Conservation (phyloP, 192 early-diverging fungal species). For the Rhizophagus clarus region DNA sequence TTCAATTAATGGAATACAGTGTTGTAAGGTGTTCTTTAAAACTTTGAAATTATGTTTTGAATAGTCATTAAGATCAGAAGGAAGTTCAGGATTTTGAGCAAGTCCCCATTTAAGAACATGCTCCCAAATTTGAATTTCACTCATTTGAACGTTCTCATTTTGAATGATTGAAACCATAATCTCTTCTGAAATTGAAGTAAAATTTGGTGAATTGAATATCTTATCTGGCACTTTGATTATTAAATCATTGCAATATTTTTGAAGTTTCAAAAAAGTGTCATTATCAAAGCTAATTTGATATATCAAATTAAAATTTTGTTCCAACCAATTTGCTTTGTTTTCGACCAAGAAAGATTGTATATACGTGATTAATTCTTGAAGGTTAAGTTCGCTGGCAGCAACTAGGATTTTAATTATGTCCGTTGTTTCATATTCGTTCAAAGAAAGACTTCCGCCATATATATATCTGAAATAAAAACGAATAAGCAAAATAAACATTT, state of each 20-base stretch:
- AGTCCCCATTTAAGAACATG: slow-evolving; percentile 8
- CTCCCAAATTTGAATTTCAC: too few species aligned
- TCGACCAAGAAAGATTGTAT: background rate
- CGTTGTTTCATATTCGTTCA: background rate
- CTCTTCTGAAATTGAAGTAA: too few species aligned
- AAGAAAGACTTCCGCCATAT: background rate
- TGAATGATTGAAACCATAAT: too few species aligned
- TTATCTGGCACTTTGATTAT: too few species aligned
- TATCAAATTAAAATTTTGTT: background rate
- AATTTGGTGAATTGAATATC: too few species aligned
- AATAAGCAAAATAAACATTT: too few species aligned
- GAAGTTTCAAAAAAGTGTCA: too few species aligned
- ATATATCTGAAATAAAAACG: too few species aligned
- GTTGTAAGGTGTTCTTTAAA: background rate
- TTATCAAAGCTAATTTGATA: too few species aligned
- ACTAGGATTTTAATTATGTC: background rate
- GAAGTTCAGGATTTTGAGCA: background rate
- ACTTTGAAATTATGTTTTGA: background rate
- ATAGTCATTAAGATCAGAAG: background rate
- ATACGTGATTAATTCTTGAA: background rate
- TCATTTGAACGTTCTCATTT: too few species aligned
- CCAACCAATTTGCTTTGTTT: background rate
- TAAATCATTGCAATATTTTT: too few species aligned
- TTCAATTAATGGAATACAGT: background rate
- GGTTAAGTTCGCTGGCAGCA: background rate